Evolutionary conservation across 306 rosid species (phyloP), one percentile per base, ranked within the genome.

Genomic region (Lupinus albus): DNA sequence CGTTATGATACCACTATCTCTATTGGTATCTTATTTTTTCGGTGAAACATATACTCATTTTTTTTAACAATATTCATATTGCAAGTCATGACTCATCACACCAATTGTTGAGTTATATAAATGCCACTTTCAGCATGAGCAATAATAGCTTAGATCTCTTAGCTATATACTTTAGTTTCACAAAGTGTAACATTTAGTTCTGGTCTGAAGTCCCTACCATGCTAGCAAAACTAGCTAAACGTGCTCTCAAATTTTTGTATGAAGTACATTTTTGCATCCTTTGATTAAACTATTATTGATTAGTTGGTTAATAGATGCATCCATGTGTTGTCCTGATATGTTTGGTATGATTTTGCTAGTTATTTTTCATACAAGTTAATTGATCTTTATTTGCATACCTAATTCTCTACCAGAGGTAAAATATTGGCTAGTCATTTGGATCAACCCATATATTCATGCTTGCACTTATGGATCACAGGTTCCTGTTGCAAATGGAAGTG

Each of bases 401-500:
- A 66, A 59, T 32, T 45, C 42, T 55, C 48, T 16, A 39, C 18
- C 13, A 42, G 60, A 71, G 60, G 56, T 60, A 48, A 49, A 51
- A 42, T 36, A 46, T 36, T 61, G 58, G 44, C 30, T 30, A 7
- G 42, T 55, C 38, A 47, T 54, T 41, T 41, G 54, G 64, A 50
- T 45, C 39, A 38, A 30, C 30, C 72, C 45, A 39, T 7, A 67
- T 7, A 6, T 78, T 60, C 49, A 72, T 70, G 33, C 66, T 59
- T 56, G 48, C 53, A 61, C 44, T 63, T 78, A 67, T 57, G 53
- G 79, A 75, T 78, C 49, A 38, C 72, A 88, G 99, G 97, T 94
- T 79, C 99, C 99, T 58, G 90, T 94, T 74, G 95, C 99, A 79
- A 93, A 94, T 85, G 99, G 97, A 78, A 78, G 97, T 82, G 97